Base-by-base conservation (phyloP, 306 rosid species). In the Ceratonia siliqua region DNA sequence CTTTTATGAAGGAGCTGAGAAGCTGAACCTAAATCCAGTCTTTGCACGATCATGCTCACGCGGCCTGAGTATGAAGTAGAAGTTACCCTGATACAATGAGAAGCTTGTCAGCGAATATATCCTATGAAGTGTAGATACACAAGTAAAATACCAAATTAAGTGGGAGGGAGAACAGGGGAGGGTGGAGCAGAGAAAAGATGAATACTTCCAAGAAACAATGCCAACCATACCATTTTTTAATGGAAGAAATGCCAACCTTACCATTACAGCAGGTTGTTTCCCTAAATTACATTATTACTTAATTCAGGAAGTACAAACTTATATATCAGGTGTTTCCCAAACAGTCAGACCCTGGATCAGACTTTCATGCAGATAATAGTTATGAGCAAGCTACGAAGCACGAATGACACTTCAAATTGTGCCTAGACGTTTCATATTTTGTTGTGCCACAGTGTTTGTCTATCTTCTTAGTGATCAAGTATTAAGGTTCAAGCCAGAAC, bases 1-100 rank as follows among this genome's bases (percentile, higher is more conserved):
- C 66, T 59, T 65, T 82, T 87, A 91, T 30, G 87, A 88, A 20
- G 97, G 93, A 74, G 97, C 88, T 64, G 98, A 95, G 85, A 95
- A 67, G 88, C 92, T 92, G 85, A 95, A 90, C 78, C 98, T 89
- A 82, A 95, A 92, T 78, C 99, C 99, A 56, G 89, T 82, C 88
- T 92, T 92, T 57, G 96, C 97, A 22, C 89, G 82, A 61, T 95
- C 98, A 10, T 85, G 85, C 64, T 85, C 96, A 74, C 62, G 78
- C 79, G 89, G 89, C 93, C 70, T 87, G 76, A 95, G 88, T 59
- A 90, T 70, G 81, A 86, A 62, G 84, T 89, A 90, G 85, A 77
- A 95, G 87, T 95, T 95, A 78, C 91, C 90, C 98, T 95, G 78
- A 74, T 78, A 81, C 76, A 81, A 68, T 74, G 78, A 35, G 63